Evolutionary conservation across 495 filamentous ascomycete species (phyloP).

Genomic region (Elaphomyces granulatus): DNA sequence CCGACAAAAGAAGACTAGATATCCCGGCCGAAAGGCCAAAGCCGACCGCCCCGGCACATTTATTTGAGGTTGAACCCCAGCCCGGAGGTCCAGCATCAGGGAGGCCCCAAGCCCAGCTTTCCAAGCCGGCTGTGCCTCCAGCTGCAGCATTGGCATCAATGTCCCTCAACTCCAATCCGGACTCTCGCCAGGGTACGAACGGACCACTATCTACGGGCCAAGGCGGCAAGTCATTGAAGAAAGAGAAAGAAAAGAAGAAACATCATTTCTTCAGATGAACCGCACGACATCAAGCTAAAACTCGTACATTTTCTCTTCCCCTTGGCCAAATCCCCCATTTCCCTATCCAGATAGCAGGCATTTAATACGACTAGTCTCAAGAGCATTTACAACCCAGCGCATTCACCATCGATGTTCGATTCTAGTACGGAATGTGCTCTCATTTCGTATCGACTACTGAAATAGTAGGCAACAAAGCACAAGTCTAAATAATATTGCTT

Average conservation of each 20-base stretch:
- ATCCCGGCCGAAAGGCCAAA: constrained; percentile 70
- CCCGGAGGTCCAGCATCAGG: constrained; percentile 26
- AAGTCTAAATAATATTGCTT: too few relatives aligned
- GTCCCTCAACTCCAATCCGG: constrained; percentile 32
- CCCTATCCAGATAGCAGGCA: too few relatives aligned
- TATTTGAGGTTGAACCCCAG: constrained; percentile 65
- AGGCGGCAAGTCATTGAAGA: constrained; percentile 18
- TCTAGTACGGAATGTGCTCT: too few relatives aligned
- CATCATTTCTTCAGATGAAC: constrained; percentile 57
- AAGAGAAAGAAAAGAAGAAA: constrained; percentile 52
- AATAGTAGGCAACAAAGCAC: too few relatives aligned
- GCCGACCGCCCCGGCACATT: constrained; percentile 66
- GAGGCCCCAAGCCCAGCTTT: constrained; percentile 18
- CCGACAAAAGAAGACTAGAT: constrained; percentile 56
- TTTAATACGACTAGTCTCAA: too few relatives aligned
- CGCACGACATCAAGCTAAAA: background rate
- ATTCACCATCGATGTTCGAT: too few relatives aligned
- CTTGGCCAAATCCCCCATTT: too few relatives aligned
- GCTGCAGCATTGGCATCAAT: constrained; percentile 43
- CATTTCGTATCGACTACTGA: too few relatives aligned
- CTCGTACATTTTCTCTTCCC: too few relatives aligned
- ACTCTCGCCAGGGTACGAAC: constrained; percentile 17
- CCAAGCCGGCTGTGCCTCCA: constrained; percentile 29
- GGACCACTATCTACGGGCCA: constrained; percentile 7
- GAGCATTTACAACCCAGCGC: too few relatives aligned